Evolutionary conservation across 208 protist species (phyloP), one percentile per base, ranked within the genome.

Genomic region (Leishmania braziliensis): DNA sequence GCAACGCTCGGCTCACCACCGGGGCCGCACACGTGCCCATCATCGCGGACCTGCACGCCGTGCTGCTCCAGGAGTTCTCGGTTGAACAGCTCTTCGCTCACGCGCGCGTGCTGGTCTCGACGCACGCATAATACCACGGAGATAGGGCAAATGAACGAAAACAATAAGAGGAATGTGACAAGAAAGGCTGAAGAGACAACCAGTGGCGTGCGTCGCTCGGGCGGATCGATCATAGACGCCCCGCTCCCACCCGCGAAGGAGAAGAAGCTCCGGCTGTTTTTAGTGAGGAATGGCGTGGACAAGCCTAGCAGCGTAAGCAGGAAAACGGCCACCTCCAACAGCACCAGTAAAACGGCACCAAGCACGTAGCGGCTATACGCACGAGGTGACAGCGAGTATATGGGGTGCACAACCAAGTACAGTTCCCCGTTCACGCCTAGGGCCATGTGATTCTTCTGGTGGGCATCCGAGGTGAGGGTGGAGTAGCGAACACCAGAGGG

Each of bases 31-130:
- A 65, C 74, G 36, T 56, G 74, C 2, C 74, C 74, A 48, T 77
- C 74, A 14, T 65, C 74, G 54, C 66, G 39, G 39, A 68, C 74
- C 74, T 77, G 74, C 56, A 39, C 74, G 18, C 56, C 56, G 56
- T 66, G 33, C 50, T n/a, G 18, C 53, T 36, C 74, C 18, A 77
- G 74, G 18, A 77, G 50, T 29, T 77, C 74, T 36, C 56, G 53
- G 74, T 77, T 77, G 39, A 77, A 65, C 33, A 48, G 14, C 56
- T 77, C 74, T 63, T 77, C 74, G 10, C 53, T 29, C 56, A 77
- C 39, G 56, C 56, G 74, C 54, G 56, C 56, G 39, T 9, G 29
- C 56, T 77, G 74, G 39, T 77, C 74, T 3, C 10, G 29, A 14
- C 18, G 56, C 36, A 77, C 20, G 39, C 74, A 51, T 16, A 4